A percentile compares a stretch with the other conserved stretches of the same genome.
These are phyloP conservation scores for Neoboletus subvelutipes DNA, from an alignment of 768 basidiomycete species.

Conservation along the genomic window DNA sequence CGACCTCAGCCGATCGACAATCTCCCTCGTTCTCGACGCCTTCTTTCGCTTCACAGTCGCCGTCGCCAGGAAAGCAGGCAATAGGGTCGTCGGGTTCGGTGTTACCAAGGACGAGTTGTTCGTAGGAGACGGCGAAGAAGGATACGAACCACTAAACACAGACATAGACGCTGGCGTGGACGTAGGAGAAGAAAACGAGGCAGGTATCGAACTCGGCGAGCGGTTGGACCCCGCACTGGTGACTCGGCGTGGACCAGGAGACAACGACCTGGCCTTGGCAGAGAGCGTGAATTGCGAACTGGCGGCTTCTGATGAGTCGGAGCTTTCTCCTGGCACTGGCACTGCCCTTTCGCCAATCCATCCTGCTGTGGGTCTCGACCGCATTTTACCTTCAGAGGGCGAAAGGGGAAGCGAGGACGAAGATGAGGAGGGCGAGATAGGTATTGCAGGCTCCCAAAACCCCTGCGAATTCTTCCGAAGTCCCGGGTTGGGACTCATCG, in stretches of 20 bases:
- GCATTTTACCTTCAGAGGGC: constrained; percentile 8
- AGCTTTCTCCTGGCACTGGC: background rate
- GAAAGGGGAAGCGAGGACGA: constrained; percentile 19
- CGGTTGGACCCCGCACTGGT: constrained; percentile 4
- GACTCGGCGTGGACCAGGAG: constrained; percentile 10
- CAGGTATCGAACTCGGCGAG: constrained; percentile 10
- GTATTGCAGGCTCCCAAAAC: constrained; percentile 26
- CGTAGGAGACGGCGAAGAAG: constrained; percentile 9
- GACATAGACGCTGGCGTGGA: constrained; percentile 9
- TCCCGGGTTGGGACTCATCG: constrained; percentile 7
- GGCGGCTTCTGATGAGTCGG: background rate
- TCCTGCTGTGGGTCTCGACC: background rate
- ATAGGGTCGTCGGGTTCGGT: constrained; percentile 14
- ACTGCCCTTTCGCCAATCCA: constrained; percentile 5
- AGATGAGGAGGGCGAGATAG: constrained; percentile 19
- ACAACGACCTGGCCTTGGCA: constrained; percentile 17
- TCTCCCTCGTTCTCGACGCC: constrained; percentile 30
- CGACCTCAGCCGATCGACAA: constrained; percentile 28
- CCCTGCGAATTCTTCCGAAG: constrained; percentile 28
- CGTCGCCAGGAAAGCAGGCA: constrained; percentile 27
- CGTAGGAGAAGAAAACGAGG: constrained; percentile 10
- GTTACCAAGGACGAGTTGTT: background rate
- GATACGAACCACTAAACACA: constrained; percentile 7
- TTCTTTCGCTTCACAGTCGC: constrained; percentile 24
- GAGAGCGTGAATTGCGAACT: background rate